Percentiles rank a stretch among this genome's conserved stretches.
Evolutionary conservation across 1,284 basidiomycete genomes (phyloP).

Genomic region (Fomitopsis betulina): DNA sequence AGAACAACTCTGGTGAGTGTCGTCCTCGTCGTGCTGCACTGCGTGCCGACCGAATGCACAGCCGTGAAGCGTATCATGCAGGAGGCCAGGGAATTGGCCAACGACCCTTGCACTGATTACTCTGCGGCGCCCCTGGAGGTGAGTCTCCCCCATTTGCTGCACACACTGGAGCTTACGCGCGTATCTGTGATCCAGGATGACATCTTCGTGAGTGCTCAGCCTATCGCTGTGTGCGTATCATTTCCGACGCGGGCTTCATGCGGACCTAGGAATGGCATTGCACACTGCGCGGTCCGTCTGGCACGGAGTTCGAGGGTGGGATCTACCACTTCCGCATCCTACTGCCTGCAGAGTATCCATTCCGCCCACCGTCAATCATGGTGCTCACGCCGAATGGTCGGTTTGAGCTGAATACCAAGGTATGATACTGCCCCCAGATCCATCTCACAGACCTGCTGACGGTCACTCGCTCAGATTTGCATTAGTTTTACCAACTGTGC

Average conservation of each 20-base stretch:
- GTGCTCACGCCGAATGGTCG: slow-evolving; percentile 94
- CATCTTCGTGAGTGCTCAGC: slow-evolving; percentile 62
- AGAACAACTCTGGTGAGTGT: slow-evolving; percentile 75
- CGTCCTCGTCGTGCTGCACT: too few species aligned
- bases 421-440: slow-evolving; percentile 30
- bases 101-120: slow-evolving; percentile 81
- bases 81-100: slow-evolving; percentile 85
- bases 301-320: slow-evolving; percentile 89
- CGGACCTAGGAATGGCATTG: slow-evolving; percentile 90
- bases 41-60: neutral
- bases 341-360: slow-evolving; percentile 91
- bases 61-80: slow-evolving; percentile 97
- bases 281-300: slow-evolving; percentile 83
- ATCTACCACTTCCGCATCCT: slow-evolving; percentile 91
- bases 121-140: slow-evolving; percentile 87
- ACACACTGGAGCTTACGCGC: slow-evolving; percentile 7
- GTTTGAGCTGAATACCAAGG: slow-evolving; percentile 95
- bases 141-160: slow-evolving; percentile 19
- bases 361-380: slow-evolving; percentile 91
- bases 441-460: neutral
- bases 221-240: neutral
- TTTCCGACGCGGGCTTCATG: slow-evolving; percentile 17
- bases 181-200: slow-evolving; percentile 50
- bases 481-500: slow-evolving; percentile 88
- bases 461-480: slow-evolving; percentile 64